These are phyloP conservation scores for Gentiana dahurica DNA, from an alignment of 257 asterid species.

Conservation along the genomic window DNA sequence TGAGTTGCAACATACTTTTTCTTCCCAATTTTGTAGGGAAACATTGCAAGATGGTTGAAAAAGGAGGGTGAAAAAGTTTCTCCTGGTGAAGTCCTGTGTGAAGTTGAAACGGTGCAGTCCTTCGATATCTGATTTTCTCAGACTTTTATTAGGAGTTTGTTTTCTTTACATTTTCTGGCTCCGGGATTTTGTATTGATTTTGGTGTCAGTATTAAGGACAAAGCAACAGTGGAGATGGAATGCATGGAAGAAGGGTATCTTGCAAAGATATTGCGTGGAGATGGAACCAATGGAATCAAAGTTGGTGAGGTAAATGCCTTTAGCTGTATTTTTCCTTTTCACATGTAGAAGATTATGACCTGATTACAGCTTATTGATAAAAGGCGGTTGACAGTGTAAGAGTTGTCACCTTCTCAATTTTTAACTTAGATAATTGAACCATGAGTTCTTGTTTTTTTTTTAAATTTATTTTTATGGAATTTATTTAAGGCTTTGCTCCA, in stretches of 20 bases:
- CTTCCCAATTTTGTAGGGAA: conserved; percentile 54
- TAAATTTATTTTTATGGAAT: too few relatives aligned
- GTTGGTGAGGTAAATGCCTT: conserved; percentile 86
- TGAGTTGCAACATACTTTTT: conserved; percentile 8
- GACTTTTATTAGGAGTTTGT: background rate
- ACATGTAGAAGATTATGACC: too few relatives aligned
- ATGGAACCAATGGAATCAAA: conserved; percentile 86
- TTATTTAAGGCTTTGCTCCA: too few relatives aligned
- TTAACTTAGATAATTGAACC: too few relatives aligned
- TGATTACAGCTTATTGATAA: too few relatives aligned
- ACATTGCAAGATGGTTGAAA: conserved; percentile 96
- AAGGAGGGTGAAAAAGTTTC: conserved; percentile 95
- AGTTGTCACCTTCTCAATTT: too few relatives aligned
- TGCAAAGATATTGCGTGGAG: conserved; percentile 81
- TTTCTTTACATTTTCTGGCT: background rate
- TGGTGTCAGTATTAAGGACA: conserved; percentile 40
- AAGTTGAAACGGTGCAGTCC: conserved; percentile 91
- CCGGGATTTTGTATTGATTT: background rate
- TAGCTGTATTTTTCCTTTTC: background rate
- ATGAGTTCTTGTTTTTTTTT: too few relatives aligned
- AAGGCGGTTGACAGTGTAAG: too few relatives aligned
- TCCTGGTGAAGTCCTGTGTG: conserved; percentile 98
- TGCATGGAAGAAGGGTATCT: conserved; percentile 99
- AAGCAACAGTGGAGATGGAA: conserved; percentile 99
- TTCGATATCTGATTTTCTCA: conserved; percentile 2